Evolutionary conservation across 208 protist species (phyloP).

Genomic region (Trypanosoma vivax): DNA sequence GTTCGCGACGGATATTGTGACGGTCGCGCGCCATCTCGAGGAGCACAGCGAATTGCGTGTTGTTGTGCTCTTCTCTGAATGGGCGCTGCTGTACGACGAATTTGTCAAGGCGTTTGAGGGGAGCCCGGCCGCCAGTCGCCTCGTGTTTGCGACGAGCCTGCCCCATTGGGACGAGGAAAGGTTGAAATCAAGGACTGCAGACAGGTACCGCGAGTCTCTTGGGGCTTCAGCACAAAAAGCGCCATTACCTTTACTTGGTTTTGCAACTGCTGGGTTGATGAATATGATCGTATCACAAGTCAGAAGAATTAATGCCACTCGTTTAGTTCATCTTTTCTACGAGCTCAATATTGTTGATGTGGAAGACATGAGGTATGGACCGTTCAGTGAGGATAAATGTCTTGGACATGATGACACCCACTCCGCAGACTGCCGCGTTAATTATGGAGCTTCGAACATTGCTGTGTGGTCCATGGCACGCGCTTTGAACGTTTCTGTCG

Average conservation of each 20-base stretch:
- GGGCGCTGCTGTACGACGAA: constrained; percentile 23
- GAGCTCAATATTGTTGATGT: constrained; percentile 7
- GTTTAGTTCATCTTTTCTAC: constrained; percentile 20
- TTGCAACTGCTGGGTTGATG: constrained; percentile 5
- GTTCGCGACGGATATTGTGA: constrained; percentile 2
- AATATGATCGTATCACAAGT: constrained; percentile 12
- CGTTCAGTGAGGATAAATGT: constrained; percentile 4
- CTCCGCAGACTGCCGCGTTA: constrained; percentile 7
- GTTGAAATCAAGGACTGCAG: constrained; percentile 1
- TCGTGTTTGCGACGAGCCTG: constrained; percentile 38
- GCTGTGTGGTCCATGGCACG: constrained; percentile 19
- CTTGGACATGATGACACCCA: not conserved
- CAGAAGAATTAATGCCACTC: constrained; percentile 11
- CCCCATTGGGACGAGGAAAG: constrained; percentile 35
- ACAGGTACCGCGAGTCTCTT: constrained; percentile 8
- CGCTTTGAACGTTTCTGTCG: constrained; percentile 23
- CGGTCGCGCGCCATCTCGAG: constrained; percentile 15
- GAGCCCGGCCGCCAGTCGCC: constrained; percentile 5
- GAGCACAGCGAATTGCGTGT: constrained; percentile 10
- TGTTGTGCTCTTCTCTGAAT: constrained; percentile 29
- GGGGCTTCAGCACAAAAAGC: constrained; percentile 1
- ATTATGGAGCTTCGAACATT: constrained; percentile 48
- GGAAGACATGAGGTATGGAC: constrained; percentile 27
- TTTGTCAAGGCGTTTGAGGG: constrained; percentile 20
- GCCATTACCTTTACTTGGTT: constrained; percentile 9